These are phyloP conservation scores for Themeda triandra DNA, from an alignment of 176 grass and related monocot species.

Conservation along the genomic window DNA sequence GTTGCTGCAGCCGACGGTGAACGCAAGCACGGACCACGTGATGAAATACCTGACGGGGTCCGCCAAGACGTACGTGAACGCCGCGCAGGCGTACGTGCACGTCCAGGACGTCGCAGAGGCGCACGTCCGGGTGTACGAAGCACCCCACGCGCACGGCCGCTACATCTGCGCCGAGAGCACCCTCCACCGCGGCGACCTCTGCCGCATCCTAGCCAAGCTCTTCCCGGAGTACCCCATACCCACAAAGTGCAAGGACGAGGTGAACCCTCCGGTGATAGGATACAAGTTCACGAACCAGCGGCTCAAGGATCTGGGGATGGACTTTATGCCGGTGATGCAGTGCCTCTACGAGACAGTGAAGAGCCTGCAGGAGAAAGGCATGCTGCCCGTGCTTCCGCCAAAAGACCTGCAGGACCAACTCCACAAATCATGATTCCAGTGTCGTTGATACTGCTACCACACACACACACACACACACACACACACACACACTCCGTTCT, in stretches of 20 bases:
- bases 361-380: slow-evolving; percentile 52
- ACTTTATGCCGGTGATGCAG: slow-evolving; percentile 47
- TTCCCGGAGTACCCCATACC: slow-evolving; percentile 85
- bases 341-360: slow-evolving; percentile 44
- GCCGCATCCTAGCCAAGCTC: slow-evolving; percentile 66
- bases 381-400: slow-evolving; percentile 29
- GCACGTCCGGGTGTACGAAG: slow-evolving; percentile 67
- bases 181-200: slow-evolving; percentile 68
- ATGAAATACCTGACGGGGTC: slow-evolving; percentile 70
- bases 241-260: slow-evolving; percentile 69
- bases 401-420: background rate
- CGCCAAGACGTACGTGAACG: slow-evolving; percentile 67
- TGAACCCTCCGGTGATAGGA: slow-evolving; percentile 46
- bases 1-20: slow-evolving; percentile 65
- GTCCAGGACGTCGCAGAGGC: slow-evolving; percentile 73
- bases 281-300: slow-evolving; percentile 74
- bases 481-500: too few species aligned
- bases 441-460: background rate
- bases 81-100: slow-evolving; percentile 73
- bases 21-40: slow-evolving; percentile 55
- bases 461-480: too few species aligned
- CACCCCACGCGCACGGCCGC: slow-evolving; percentile 33
- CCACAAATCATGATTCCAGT: background rate
- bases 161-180: slow-evolving; percentile 89
- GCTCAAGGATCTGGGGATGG: slow-evolving; percentile 70